Conservation (phyloP, 2,329 filamentous ascomycete genomes). For the Fusarium pseudocircinatum region DNA sequence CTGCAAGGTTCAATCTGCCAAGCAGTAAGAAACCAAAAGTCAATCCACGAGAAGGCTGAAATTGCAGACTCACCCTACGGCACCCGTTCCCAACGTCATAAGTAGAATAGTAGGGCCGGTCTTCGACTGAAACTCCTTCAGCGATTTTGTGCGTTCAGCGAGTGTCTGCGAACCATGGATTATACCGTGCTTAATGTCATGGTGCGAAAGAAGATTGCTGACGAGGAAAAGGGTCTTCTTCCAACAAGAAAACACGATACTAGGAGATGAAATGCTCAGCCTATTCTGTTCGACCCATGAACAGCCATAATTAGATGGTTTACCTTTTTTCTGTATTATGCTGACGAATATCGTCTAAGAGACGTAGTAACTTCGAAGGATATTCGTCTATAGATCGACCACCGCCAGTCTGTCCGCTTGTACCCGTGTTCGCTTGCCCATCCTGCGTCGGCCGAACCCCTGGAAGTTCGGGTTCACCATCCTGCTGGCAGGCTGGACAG, state of each 20-base stretch:
- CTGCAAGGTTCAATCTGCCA: background rate
- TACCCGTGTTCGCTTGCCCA: background rate
- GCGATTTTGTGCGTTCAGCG: background rate
- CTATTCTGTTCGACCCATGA: too few relatives aligned
- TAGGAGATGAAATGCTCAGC: fast-evolving
- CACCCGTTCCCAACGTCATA: background rate
- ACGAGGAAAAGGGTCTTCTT: background rate
- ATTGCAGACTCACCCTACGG: background rate
- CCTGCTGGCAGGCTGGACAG: background rate
- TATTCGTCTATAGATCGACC: fast-evolving
- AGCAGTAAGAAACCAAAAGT: background rate
- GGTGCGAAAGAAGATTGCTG: background rate
- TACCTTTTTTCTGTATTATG: background rate
- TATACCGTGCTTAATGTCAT: background rate
- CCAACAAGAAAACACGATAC: background rate
- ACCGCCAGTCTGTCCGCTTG: background rate
- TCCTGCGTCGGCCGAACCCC: fast-evolving
- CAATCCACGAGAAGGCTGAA: too few relatives aligned
- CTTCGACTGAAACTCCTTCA: background rate
- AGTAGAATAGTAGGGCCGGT: background rate
- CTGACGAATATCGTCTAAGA: background rate
- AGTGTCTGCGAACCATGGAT: background rate
- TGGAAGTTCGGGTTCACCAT: background rate
- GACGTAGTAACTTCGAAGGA: background rate
- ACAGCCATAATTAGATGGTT: background rate